Percentiles rank a stretch among this genome's conserved stretches.
Evolutionary conservation across 2,329 filamentous ascomycete species (phyloP).

Genomic region (Trichoderma gracile): DNA sequence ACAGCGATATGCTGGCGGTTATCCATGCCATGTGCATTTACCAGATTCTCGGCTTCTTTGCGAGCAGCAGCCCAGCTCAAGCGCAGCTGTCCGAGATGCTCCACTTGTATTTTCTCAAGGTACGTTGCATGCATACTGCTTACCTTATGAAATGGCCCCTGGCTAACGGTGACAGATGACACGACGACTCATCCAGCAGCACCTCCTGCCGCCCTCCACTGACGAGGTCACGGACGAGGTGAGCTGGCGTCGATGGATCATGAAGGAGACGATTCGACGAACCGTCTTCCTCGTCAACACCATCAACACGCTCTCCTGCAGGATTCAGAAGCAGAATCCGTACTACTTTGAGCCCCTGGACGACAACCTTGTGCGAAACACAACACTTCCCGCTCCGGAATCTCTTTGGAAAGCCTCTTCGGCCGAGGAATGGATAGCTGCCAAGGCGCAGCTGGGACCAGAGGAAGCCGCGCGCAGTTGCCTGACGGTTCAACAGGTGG

Average conservation of each 20-base stretch:
- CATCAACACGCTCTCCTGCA: neutral
- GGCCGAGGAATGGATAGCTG: neutral
- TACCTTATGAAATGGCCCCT: neutral
- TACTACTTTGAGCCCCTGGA: neutral
- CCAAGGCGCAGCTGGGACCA: neutral
- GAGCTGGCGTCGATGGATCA: neutral
- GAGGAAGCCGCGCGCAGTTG: neutral
- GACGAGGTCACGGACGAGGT: neutral
- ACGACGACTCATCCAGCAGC: neutral
- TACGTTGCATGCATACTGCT: neutral
- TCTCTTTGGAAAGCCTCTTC: neutral
- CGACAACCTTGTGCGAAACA: neutral
- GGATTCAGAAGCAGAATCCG: neutral
- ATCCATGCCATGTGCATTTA: conserved; percentile 28
- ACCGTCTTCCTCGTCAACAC: neutral
- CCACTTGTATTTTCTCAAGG: conserved; percentile 26
- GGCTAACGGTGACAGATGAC: neutral
- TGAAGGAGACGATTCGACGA: neutral
- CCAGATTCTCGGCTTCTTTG: conserved; percentile 27
- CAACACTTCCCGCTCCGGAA: neutral
- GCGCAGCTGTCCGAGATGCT: conserved; percentile 17
- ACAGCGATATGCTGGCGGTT: too few species aligned
- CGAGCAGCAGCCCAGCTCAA: conserved; percentile 16
- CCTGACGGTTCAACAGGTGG: neutral
- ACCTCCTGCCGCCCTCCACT: neutral